A percentile compares a stretch with the other conserved stretches of the same genome.
Conservation (phyloP, 768 basidiomycete species). For the Infundibulicybe gibba region DNA sequence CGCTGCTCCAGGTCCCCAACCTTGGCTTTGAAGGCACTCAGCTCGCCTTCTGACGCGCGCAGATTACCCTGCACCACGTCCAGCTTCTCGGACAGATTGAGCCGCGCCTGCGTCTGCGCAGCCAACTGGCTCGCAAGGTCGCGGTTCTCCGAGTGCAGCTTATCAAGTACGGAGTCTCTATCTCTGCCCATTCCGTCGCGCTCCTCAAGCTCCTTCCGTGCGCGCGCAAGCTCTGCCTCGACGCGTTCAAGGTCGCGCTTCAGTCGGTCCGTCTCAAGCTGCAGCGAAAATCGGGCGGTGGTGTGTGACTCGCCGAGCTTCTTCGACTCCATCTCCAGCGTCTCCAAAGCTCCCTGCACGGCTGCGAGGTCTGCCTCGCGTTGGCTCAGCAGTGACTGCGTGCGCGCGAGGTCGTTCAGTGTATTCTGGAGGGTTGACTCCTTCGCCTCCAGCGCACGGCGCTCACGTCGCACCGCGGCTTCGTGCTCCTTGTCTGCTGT, state of each 20-base stretch:
- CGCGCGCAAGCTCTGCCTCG: slow-evolving; percentile 74
- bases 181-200: slow-evolving; percentile 64
- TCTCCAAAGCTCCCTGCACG: slow-evolving; percentile 69
- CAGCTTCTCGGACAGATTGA: slow-evolving; percentile 89
- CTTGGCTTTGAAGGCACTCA: slow-evolving; percentile 52
- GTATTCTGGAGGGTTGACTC: slow-evolving; percentile 64
- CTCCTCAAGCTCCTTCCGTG: slow-evolving; percentile 65
- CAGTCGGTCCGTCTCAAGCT: slow-evolving; percentile 85
- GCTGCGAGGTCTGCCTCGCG: slow-evolving; percentile 74
- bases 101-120: slow-evolving; percentile 79
- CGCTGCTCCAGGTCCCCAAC: slow-evolving; percentile 76
- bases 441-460: slow-evolving; percentile 65
- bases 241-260: slow-evolving; percentile 79
- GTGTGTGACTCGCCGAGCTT: slow-evolving; percentile 82
- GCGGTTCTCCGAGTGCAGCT: slow-evolving; percentile 73
- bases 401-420: slow-evolving; percentile 58
- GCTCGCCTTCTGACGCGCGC: slow-evolving; percentile 68
- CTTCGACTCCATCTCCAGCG: slow-evolving; percentile 73
- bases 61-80: slow-evolving; percentile 61
- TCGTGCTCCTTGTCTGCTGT: slow-evolving; percentile 61
- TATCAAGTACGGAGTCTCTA: slow-evolving; percentile 70
- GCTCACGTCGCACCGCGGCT: slow-evolving; percentile 53
- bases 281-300: slow-evolving; percentile 78
- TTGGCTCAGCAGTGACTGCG: slow-evolving; percentile 60
- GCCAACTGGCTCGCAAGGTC: slow-evolving; percentile 80